Conservation (phyloP, 1,284 basidiomycete genomes). For the Cryptococcus deneoformans region DNA sequence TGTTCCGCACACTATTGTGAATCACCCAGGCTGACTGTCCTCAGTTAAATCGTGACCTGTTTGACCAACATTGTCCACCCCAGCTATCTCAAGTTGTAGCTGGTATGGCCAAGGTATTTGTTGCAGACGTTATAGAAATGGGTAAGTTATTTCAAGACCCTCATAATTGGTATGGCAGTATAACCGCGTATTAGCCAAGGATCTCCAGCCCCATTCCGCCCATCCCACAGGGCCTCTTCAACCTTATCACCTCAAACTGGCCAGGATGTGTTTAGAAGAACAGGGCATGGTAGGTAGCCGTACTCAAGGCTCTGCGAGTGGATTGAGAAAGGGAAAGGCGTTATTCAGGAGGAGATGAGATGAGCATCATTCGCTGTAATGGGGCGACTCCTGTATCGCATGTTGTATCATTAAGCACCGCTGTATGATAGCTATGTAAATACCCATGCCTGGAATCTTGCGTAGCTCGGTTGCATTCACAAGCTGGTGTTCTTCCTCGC, state of each 20-base stretch:
- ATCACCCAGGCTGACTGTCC: not conserved
- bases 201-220: slow-evolving; percentile 32
- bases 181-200: slow-evolving; percentile 13
- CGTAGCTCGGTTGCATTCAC: no score
- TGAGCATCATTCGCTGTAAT: no score
- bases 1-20: slow-evolving; percentile 2
- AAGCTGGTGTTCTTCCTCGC: no score
- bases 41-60: slow-evolving; percentile 40
- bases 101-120: slow-evolving; percentile 45
- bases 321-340: slow-evolving; percentile 23
- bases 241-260: slow-evolving; percentile 43
- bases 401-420: no score
- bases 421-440: no score
- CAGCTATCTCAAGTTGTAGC: slow-evolving; percentile 33
- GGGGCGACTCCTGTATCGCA: no score
- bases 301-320: slow-evolving; percentile 7
- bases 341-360: slow-evolving; percentile 16
- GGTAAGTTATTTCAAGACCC: slow-evolving; percentile 19
- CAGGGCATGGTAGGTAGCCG: slow-evolving; percentile 18
- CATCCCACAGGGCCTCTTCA: slow-evolving; percentile 35
- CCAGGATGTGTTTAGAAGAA: slow-evolving; percentile 31
- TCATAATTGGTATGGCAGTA: not conserved
- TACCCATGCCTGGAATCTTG: no score
- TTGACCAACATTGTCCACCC: slow-evolving; percentile 35
- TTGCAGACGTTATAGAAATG: slow-evolving; percentile 43